Evolutionary conservation across 495 filamentous ascomycete species (phyloP), one percentile per base, ranked within the genome.

Genomic region (Aspergillus wentii): DNA sequence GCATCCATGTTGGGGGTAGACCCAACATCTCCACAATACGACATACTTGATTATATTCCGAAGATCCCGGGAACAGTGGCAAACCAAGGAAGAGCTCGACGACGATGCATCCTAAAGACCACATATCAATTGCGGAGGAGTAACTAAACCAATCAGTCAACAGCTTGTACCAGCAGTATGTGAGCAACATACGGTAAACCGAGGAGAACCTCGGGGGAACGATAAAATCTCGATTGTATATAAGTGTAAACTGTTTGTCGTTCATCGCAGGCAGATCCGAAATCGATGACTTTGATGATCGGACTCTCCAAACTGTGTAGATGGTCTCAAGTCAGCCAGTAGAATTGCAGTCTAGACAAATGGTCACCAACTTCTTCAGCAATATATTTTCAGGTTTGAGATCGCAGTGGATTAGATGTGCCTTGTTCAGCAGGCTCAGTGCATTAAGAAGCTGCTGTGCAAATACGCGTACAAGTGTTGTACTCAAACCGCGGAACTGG

Each of bases 211-310:
- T 99, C 94, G 0, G 94, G 94, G 2, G 94, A 99, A 40, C 94
- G 79, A 59, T 99, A 99, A 64, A 99, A 99, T 42, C 94, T 74
- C 9, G 94, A 99, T 62, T 99, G 94, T 46, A 99, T 99, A 60
- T 99, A 99, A 4, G 94, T 99, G 65, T 99, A 99, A 21, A 99
- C 94, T 0, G 94, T 99, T 54, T 99, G 94, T 22, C 94, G 78
- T 61, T 99, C 94, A 55, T 99, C 94, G 57, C 94, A 99, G 1
- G 94, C 94, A 22, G 94, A 99, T 17, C 94, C 94, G 52, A 99
- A 99, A 69, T 99, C 94, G 52, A 99, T 99, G 54, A 99, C 95
- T 60, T 99, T 99, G 78, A 99, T 99, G 39, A 99, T 97, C 2
- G 94, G 94, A 50, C 91, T 96, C 65, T 99, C 94, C 38, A 99